A percentile compares a stretch with the other conserved stretches of the same genome.
Evolutionary conservation across 345 rosid genomes (phyloP).

Genomic region (Barbarea vulgaris): DNA sequence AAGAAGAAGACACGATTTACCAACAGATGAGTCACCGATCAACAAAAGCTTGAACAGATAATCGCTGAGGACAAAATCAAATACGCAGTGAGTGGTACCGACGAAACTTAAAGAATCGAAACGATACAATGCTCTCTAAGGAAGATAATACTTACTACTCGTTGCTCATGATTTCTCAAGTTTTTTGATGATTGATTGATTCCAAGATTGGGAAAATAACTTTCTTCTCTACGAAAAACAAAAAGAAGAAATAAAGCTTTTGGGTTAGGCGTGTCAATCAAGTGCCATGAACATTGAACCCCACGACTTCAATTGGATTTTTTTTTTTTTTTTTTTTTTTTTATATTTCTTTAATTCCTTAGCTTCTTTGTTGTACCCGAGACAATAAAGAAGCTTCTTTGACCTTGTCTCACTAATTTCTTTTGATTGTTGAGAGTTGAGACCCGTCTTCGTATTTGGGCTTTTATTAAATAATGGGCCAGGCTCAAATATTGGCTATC

Average conservation of each 20-base stretch:
- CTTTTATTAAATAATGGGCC: background rate
- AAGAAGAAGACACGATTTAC: constrained; percentile 80
- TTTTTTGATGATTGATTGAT: constrained; percentile 7
- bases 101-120: background rate
- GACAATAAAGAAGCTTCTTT: constrained; percentile 33
- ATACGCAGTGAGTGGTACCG: background rate
- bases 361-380: background rate
- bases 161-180: constrained; percentile 50
- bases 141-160: constrained; percentile 49
- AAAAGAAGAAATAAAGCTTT: background rate
- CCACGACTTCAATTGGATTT: constrained; percentile 32
- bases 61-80: constrained; percentile 44
- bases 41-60: constrained; percentile 79
- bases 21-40: constrained; percentile 84
- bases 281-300: constrained; percentile 32
- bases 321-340: background rate
- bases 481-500: background rate
- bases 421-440: background rate
- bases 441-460: background rate
- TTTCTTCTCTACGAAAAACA: background rate
- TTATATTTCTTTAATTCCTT: background rate
- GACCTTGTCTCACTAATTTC: constrained; percentile 30
- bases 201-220: constrained; percentile 2
- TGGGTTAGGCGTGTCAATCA: constrained; percentile 28
- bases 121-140: background rate